A percentile compares a stretch with the other conserved stretches of the same genome.
phyloP scores from a whole-genome alignment of 768 basidiomycete species.

The Megacollybia marginata region DNA sequence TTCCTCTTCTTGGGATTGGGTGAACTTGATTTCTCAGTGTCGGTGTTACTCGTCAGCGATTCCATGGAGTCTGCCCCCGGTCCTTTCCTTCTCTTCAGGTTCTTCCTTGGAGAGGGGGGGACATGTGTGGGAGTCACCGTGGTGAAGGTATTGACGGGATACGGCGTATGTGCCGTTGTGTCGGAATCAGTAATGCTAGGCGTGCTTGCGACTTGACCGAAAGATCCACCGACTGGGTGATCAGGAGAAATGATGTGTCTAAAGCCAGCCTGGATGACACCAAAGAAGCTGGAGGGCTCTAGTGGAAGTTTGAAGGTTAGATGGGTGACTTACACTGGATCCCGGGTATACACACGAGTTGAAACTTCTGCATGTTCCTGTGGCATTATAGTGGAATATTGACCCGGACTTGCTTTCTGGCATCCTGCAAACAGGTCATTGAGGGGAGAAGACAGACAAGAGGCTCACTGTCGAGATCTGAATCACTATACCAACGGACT shows the following conservation, averaged over 20 bases:
- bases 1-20: no score
- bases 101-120: no score
- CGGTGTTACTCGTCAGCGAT: no score
- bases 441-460: not conserved
- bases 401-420: slow-evolving; percentile 38
- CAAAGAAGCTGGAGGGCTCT: slow-evolving; percentile 33
- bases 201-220: no score
- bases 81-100: no score
- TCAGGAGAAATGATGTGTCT: slow-evolving; percentile 29
- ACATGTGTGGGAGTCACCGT: no score
- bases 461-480: slow-evolving; percentile 43
- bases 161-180: no score
- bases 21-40: no score
- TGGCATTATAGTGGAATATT: slow-evolving; percentile 63
- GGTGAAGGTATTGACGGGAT: no score
- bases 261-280: slow-evolving; percentile 65
- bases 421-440: slow-evolving; percentile 26
- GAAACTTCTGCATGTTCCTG: slow-evolving; percentile 60
- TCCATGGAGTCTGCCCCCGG: no score
- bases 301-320: not conserved
- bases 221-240: no score
- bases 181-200: no score
- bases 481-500: slow-evolving; percentile 71
- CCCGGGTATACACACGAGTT: slow-evolving; percentile 63
- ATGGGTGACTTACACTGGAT: slow-evolving; percentile 26